A percentile compares a stretch with the other conserved stretches of the same genome.
phyloP scores from a whole-genome alignment of 2,329 filamentous ascomycete species.

The Chrysoporthe deuterocubensis region DNA sequence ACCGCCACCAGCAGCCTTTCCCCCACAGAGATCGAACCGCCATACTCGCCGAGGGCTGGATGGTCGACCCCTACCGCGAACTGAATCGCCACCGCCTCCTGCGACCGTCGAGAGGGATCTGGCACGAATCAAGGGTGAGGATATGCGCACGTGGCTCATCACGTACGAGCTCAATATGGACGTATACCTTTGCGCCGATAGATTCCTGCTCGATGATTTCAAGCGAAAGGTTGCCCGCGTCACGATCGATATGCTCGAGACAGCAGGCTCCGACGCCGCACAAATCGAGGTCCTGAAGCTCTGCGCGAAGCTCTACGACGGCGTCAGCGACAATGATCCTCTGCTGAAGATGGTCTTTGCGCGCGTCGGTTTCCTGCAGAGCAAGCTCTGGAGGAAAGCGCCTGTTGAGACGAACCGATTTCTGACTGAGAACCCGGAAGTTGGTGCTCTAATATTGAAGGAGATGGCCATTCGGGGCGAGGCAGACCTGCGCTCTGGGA shows the following conservation, averaged over 20 bases:
- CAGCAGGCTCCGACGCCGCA: constrained; percentile 47
- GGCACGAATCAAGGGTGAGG: constrained; percentile 47
- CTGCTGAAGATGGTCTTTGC: constrained; percentile 54
- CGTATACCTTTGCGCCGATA: constrained; percentile 54
- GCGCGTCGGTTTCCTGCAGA: constrained; percentile 52
- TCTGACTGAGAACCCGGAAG: constrained; percentile 48
- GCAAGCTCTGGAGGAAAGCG: constrained; percentile 46
- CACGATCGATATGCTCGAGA: constrained; percentile 52
- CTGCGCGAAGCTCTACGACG: constrained; percentile 48
- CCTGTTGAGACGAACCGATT: constrained; percentile 48
- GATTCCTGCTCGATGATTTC: constrained; percentile 52
- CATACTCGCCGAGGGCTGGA: constrained; percentile 24
- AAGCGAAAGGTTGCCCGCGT: constrained; percentile 46
- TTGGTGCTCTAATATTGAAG: constrained; percentile 50
- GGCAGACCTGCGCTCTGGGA: constrained; percentile 40
- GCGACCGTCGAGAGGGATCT: constrained; percentile 31
- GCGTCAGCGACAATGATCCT: constrained; percentile 47
- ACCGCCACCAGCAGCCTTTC: constrained; percentile 29
- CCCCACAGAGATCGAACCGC: constrained; percentile 11
- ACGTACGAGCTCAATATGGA: constrained; percentile 52
- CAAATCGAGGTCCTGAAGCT: constrained; percentile 48
- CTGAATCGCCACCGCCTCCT: constrained; percentile 25
- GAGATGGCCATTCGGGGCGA: constrained; percentile 51
- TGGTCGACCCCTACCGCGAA: constrained; percentile 23
- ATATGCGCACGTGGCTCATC: constrained; percentile 52